Evolutionary conservation across 176 grass and related monocot genomes (phyloP).

Genomic region (Aegilops longissima): DNA sequence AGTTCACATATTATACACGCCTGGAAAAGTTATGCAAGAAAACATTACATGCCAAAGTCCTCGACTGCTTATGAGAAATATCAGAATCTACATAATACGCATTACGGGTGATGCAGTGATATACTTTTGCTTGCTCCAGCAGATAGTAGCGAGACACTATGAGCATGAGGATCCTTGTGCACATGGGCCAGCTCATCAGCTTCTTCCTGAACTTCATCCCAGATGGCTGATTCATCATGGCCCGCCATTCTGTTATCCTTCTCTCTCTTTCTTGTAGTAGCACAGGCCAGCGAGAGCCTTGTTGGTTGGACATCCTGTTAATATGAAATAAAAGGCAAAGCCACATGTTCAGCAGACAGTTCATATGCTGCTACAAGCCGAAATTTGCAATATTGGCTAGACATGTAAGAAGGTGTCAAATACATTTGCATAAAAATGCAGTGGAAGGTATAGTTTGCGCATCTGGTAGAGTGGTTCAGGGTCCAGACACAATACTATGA

Average conservation of each 20-base stretch:
- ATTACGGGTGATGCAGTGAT: neutral
- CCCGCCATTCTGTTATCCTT: slow-evolving; percentile 22
- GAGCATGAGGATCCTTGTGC: slow-evolving; percentile 11
- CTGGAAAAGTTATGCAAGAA: neutral
- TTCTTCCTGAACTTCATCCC: slow-evolving; percentile 49
- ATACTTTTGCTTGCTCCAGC: slow-evolving; percentile 41
- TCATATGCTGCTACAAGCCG: neutral
- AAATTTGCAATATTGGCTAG: neutral
- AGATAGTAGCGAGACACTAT: slow-evolving; percentile 15
- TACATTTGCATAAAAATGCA: too few species aligned
- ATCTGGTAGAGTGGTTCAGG: neutral
- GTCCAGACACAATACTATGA: neutral
- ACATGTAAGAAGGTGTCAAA: too few species aligned
- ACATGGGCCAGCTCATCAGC: slow-evolving; percentile 42
- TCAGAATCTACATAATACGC: neutral
- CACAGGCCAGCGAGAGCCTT: slow-evolving; percentile 30
- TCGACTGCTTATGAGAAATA: neutral
- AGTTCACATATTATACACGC: neutral
- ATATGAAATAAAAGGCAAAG: neutral
- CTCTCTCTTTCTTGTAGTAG: slow-evolving; percentile 19
- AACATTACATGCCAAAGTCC: neutral
- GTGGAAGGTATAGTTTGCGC: neutral
- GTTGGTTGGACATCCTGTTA: slow-evolving; percentile 34
- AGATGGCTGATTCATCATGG: slow-evolving; percentile 29
- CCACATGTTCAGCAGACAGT: slow-evolving; percentile 19